These are phyloP conservation scores for Ganoderma boninense DNA, from an alignment of 1,284 basidiomycete species.

Conservation along the genomic window DNA sequence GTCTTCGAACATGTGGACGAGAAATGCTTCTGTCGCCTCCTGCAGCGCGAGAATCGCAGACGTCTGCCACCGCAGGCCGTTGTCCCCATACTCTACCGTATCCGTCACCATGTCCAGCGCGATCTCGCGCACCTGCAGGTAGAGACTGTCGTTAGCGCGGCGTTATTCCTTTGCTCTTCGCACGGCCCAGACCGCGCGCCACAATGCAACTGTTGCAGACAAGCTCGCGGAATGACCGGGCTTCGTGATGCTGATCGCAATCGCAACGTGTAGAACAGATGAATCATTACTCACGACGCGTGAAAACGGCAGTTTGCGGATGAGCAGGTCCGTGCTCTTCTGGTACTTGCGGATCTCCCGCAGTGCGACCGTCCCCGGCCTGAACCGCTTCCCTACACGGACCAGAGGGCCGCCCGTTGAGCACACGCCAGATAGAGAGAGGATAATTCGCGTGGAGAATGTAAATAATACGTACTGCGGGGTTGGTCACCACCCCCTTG, in stretches of 20 bases:
- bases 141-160: background rate
- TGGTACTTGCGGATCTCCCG: conserved; percentile 95
- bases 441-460: background rate
- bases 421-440: background rate
- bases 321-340: conserved; percentile 88
- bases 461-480: conserved; percentile 29
- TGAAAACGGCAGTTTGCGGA: conserved; percentile 91
- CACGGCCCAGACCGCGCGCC: background rate
- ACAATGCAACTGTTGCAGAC: background rate
- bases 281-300: conserved; percentile 68
- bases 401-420: background rate
- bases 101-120: conserved; percentile 87
- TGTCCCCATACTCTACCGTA: conserved; percentile 63
- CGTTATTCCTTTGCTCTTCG: background rate
- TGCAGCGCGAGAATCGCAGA: conserved; percentile 91
- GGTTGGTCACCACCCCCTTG: conserved; percentile 14
- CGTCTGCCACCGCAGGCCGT: conserved; percentile 89
- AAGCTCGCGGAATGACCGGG: conserved; percentile 17
- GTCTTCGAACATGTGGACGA: conserved; percentile 96
- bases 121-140: conserved; percentile 86
- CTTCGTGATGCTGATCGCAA: no score
- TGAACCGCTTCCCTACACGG: conserved; percentile 65
- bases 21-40: conserved; percentile 93
- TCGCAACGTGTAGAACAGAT: background rate
- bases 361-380: conserved; percentile 89